A percentile compares a stretch with the other conserved stretches of the same genome.
Evolutionary conservation across 352 stramenopile genomes (phyloP).

Genomic region (Phytophthora tubulina): DNA sequence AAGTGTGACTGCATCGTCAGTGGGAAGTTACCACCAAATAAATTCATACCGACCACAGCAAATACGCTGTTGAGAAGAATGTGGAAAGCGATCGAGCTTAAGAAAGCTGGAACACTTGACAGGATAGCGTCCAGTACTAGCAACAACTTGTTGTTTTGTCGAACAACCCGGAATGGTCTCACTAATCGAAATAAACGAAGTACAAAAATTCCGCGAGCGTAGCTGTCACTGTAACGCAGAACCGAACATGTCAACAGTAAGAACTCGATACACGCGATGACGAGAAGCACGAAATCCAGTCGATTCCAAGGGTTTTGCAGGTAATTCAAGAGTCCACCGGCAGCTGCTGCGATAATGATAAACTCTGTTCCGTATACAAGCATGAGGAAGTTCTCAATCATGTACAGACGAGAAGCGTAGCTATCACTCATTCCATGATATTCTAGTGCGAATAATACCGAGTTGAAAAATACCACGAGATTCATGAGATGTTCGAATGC

Average conservation of each 20-base stretch:
- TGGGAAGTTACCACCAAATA: slow-evolving; percentile 84
- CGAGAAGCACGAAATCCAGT: slow-evolving; percentile 79
- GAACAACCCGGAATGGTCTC: slow-evolving; percentile 77
- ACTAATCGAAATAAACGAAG: slow-evolving; percentile 84
- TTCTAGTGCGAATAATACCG: slow-evolving; percentile 79
- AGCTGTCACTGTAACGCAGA: slow-evolving; percentile 71
- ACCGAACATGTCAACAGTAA: slow-evolving; percentile 66
- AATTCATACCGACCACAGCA: slow-evolving; percentile 85
- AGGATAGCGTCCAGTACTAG: slow-evolving; percentile 79
- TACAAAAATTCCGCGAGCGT: slow-evolving; percentile 78
- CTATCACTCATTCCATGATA: slow-evolving; percentile 73
- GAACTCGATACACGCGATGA: slow-evolving; percentile 71
- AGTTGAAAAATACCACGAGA: slow-evolving; percentile 77
- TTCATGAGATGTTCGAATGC: slow-evolving; percentile 87
- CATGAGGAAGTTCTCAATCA: slow-evolving; percentile 74
- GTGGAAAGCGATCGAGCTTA: slow-evolving; percentile 72
- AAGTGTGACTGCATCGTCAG: slow-evolving; percentile 78
- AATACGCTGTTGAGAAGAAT: slow-evolving; percentile 81
- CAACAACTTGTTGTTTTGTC: slow-evolving; percentile 80
- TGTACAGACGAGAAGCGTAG: slow-evolving; percentile 71
- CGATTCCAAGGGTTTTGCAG: slow-evolving; percentile 87
- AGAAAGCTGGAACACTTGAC: slow-evolving; percentile 69
- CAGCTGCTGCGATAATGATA: slow-evolving; percentile 62
- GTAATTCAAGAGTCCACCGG: slow-evolving; percentile 69
- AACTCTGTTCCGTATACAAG: slow-evolving; percentile 79